These are phyloP conservation scores for Dioscorea alata DNA, from an alignment of 106 monocot genomes.

Conservation along the genomic window DNA sequence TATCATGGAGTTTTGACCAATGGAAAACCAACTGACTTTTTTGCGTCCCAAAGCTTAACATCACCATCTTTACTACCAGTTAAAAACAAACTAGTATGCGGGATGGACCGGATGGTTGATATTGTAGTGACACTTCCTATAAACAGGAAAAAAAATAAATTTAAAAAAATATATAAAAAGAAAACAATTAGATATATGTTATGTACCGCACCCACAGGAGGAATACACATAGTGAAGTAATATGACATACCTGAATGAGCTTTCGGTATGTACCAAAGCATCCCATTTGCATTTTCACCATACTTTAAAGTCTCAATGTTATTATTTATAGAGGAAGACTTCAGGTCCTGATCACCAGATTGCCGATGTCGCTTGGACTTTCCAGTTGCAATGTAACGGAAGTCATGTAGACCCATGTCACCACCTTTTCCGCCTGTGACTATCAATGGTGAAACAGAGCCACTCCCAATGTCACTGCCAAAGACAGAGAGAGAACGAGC, in stretches of 20 bases:
- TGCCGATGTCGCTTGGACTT: slow-evolving; percentile 49
- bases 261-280: slow-evolving; percentile 92
- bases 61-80: slow-evolving; percentile 97
- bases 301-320: slow-evolving; percentile 12
- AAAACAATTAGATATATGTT: not conserved
- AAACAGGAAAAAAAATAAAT: slow-evolving; percentile 5
- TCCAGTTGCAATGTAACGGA: slow-evolving; percentile 82
- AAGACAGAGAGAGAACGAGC: slow-evolving; percentile 81
- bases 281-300: slow-evolving; percentile 57
- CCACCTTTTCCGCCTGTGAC: slow-evolving; percentile 88
- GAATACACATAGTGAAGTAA: not conserved
- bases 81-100: slow-evolving; percentile 78
- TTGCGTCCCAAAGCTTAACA: slow-evolving; percentile 99
- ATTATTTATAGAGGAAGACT: slow-evolving; percentile 12
- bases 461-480: slow-evolving; percentile 66
- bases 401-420: slow-evolving; percentile 86
- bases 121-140: slow-evolving; percentile 75
- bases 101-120: slow-evolving; percentile 64
- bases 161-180: not conserved
- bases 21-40: slow-evolving; percentile 61
- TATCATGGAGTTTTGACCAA: slow-evolving; percentile 89
- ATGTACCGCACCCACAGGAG: not conserved
- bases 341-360: slow-evolving; percentile 29
- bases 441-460: slow-evolving; percentile 71
- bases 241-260: slow-evolving; percentile 82